Evolutionary conservation across 83 land plant genomes (phyloP), one percentile per base, ranked within the genome.

Genomic region (Picea abies): DNA sequence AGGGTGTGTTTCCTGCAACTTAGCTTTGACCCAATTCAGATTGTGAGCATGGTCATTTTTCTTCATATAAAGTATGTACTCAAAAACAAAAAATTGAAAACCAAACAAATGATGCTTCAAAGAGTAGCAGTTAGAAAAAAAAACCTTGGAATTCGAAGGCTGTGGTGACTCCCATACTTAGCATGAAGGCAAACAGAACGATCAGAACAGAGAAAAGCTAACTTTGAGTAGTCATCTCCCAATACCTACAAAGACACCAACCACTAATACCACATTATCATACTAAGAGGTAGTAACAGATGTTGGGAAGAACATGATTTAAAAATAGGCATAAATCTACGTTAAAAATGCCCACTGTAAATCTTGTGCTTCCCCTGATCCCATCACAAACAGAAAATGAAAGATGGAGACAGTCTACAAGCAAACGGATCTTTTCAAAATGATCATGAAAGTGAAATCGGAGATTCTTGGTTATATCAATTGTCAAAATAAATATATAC

Each of bases 151-250:
- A 98, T 93, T 39, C 99, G 85, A 60, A 98, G 84, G 86, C 91
- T 93, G 85, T 92, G 93, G 77, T 96, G 95, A 75, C 95, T 94
- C 80, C 99, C 99, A 86, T 94, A 94, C 84, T 93, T 96, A n/a
- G 99, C 99, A 92, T 98, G 99, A 12, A 98, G 84, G 82, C 88
- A 82, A 44, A 98, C 84, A 78, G 99, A 96, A 44, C 99, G 97
- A 88, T 98, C 99, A 80, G 99, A 89, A 84, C 99, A 98, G 5
- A 98, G 91, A 86, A 98, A 96, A 63, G 99, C 99, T 85, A 98
- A 81, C 84, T 98, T 98, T 63, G 99, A 94, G 85, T 96, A 98
- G 83, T 98, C 99, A 76, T 96, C 96, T 64, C 84, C 86, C 64
- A 98, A 85, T 2, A 96, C 84, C 99, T 97, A 86, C 20, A 61